Percentiles rank a stretch among this genome's conserved stretches.
These are phyloP conservation scores for Aspergillus heteromorphus DNA, from an alignment of 495 filamentous ascomycete genomes.

Conservation along the genomic window DNA sequence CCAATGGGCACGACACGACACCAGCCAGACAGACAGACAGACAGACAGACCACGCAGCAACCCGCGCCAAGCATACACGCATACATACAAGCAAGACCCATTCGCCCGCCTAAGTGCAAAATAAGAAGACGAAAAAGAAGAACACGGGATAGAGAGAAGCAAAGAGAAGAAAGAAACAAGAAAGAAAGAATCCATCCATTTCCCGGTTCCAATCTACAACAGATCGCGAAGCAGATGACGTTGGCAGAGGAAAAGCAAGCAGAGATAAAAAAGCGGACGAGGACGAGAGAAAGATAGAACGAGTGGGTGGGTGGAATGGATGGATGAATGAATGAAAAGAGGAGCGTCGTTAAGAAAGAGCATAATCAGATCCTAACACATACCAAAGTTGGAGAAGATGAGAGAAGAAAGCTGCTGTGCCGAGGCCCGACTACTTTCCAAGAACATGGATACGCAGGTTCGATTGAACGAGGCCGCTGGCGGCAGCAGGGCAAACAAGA, in stretches of 20 bases:
- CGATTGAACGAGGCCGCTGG: conserved; percentile 12
- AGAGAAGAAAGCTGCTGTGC: conserved; percentile 15
- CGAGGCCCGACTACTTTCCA: conserved; percentile 24
- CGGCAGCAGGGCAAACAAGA: conserved; percentile 8
- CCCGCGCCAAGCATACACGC: background rate
- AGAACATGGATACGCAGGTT: conserved; percentile 13
- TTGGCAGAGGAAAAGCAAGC: background rate
- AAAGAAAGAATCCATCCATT: background rate
- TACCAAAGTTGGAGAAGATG: background rate
- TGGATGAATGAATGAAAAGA: background rate
- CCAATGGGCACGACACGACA: background rate
- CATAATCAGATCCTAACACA: conserved; percentile 4
- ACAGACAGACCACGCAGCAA: conserved; percentile 1
- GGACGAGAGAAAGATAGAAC: too few relatives aligned
- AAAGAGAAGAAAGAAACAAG: conserved; percentile 5
- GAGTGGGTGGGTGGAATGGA: too few relatives aligned
- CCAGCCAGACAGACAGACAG: too few relatives aligned
- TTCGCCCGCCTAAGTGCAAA: conserved; percentile 5
- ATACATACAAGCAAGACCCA: conserved; percentile 5
- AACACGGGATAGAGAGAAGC: conserved; percentile 7
- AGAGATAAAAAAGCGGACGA: background rate
- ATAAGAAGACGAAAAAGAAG: conserved; percentile 15
- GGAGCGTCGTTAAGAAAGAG: conserved; percentile 1
- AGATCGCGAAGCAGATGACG: background rate
- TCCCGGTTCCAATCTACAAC: background rate